These are phyloP conservation scores for Camellia oleifera DNA, from an alignment of 179 eudicot species.

Conservation along the genomic window DNA sequence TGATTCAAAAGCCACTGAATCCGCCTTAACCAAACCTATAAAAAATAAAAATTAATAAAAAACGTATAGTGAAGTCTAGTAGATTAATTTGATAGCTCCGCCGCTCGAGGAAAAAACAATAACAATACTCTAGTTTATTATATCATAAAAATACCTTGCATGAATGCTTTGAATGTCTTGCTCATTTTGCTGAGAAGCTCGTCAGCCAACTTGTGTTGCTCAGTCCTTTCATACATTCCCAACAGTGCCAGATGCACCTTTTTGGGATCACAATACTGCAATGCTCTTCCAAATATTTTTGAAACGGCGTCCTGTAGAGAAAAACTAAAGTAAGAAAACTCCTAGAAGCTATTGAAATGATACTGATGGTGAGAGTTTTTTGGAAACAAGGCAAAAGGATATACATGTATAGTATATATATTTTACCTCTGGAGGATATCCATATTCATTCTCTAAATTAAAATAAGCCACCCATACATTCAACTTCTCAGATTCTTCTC, in stretches of 20 bases:
- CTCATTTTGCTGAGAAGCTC: conserved; percentile 81
- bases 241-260: conserved; percentile 75
- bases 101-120: not conserved
- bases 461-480: conserved; percentile 91
- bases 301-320: conserved; percentile 67
- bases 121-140: not conserved
- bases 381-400: not conserved
- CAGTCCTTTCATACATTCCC: conserved; percentile 83
- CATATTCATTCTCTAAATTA: conserved; percentile 84
- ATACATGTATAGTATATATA: too few relatives aligned
- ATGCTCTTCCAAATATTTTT: conserved; percentile 71
- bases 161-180: conserved; percentile 77
- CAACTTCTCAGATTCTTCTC: conserved; percentile 83
- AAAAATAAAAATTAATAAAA: not conserved
- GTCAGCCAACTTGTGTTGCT: conserved; percentile 65
- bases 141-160: conserved; percentile 49
- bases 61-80: not conserved
- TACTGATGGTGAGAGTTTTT: not conserved
- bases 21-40: conserved; percentile 82
- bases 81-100: not conserved
- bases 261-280: conserved; percentile 86
- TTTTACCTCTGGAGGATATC: conserved; percentile 76
- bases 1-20: conserved; percentile 60
- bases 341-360: not conserved
- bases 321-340: conserved; percentile 8